Percentiles rank a stretch among this genome's conserved stretches.
Conservation (phyloP, 352 stramenopile species). For the Stramenopiles sp. region DNA sequence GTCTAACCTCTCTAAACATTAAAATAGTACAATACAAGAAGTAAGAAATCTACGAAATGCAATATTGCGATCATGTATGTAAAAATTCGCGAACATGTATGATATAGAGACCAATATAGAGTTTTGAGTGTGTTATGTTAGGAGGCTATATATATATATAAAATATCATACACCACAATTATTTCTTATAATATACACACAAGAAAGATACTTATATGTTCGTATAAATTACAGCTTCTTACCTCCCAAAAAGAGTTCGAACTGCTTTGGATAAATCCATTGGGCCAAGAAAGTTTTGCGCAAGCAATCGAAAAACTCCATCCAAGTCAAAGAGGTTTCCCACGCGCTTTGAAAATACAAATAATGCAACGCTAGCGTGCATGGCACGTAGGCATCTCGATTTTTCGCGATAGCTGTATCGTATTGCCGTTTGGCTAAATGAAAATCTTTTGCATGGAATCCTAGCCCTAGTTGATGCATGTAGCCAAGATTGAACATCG, state of each 20-base stretch:
- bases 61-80: too few relatives aligned
- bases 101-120: too few relatives aligned
- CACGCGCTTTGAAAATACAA: slow-evolving; percentile 21
- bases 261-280: neutral
- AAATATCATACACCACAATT: neutral
- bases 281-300: neutral
- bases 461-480: slow-evolving; percentile 54
- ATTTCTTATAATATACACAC: too few relatives aligned
- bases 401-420: slow-evolving; percentile 46
- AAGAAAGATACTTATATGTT: too few relatives aligned
- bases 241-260: neutral
- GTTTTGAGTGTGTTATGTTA: neutral
- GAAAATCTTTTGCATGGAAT: slow-evolving; percentile 55
- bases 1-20: too few relatives aligned
- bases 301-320: neutral
- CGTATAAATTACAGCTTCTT: neutral
- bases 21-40: too few relatives aligned
- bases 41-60: too few relatives aligned
- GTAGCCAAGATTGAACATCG: slow-evolving; percentile 67
- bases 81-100: too few relatives aligned
- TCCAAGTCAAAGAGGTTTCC: slow-evolving; percentile 32
- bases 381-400: slow-evolving; percentile 46
- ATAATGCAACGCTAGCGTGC: slow-evolving; percentile 39
- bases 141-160: neutral
- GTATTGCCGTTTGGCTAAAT: slow-evolving; percentile 71